phyloP scores from a whole-genome alignment of 164 flowering plant species.

The Protea cynaroides region DNA sequence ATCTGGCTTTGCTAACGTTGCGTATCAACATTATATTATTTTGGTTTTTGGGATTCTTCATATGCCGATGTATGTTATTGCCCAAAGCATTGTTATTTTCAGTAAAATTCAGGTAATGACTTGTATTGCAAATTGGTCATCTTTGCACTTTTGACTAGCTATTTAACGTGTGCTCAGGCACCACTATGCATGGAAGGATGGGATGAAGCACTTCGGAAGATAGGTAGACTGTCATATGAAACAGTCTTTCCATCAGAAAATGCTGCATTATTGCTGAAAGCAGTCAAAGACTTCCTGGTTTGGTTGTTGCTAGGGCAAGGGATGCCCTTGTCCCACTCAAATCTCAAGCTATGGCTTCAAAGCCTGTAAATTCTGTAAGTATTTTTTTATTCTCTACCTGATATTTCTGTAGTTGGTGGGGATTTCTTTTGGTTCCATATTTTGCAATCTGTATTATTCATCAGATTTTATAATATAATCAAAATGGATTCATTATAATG shows the following conservation, averaged over 20 bases:
- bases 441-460: too few species aligned
- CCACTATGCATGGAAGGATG: conserved; percentile 89
- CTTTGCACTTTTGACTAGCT: not conserved
- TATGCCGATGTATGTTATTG: too few species aligned
- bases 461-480: too few species aligned
- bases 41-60: too few species aligned
- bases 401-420: too few species aligned
- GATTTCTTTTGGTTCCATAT: too few species aligned
- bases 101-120: too few species aligned
- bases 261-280: conserved; percentile 50
- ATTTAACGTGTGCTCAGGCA: conserved; percentile 37
- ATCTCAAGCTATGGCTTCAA: conserved; percentile 81
- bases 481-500: too few species aligned
- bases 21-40: too few species aligned
- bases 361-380: conserved; percentile 91
- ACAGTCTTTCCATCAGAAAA: conserved; percentile 53
- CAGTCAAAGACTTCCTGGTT: conserved; percentile 66
- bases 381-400: not conserved
- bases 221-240: conserved; percentile 70
- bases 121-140: too few species aligned
- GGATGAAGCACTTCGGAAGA: conserved; percentile 95
- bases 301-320: conserved; percentile 88
- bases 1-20: too few species aligned
- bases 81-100: too few species aligned
- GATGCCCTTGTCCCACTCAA: conserved; percentile 70